Conservation (phyloP, 345 rosid genomes). For the Acer campestre region DNA sequence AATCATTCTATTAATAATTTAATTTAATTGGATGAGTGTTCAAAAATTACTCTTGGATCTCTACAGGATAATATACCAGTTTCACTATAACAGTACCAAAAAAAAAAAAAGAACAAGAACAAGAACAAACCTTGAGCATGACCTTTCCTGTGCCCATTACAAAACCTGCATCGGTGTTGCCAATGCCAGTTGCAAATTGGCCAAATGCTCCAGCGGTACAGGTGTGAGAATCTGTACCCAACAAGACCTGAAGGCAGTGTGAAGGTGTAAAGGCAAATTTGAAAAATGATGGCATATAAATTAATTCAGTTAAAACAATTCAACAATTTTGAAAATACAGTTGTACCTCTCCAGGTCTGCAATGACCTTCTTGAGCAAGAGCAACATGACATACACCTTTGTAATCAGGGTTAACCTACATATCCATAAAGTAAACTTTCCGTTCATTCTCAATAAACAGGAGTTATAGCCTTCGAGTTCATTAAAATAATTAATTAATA, state of each 20-base stretch:
- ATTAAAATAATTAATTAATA: neutral
- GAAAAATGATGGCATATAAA: neutral
- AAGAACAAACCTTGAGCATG: constrained; percentile 75
- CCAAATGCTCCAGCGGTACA: constrained; percentile 99
- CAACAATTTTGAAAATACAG: neutral
- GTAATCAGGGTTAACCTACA: constrained; percentile 93
- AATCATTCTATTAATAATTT: neutral
- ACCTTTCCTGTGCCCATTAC: constrained; percentile 90
- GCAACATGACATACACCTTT: constrained; percentile 99
- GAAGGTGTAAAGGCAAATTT: constrained; percentile 9
- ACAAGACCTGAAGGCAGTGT: constrained; percentile 56
- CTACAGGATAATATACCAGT: neutral
- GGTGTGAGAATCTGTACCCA: constrained; percentile 97
- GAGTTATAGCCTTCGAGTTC: neutral
- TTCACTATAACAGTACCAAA: neutral
- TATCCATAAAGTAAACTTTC: constrained; percentile 15
- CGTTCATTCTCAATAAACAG: constrained; percentile 8
- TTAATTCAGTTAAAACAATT: neutral
- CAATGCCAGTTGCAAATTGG: constrained; percentile 98
- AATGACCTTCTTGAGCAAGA: constrained; percentile 99
- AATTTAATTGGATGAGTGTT: neutral
- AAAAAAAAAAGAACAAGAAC: neutral
- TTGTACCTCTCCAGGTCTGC: constrained; percentile 98
- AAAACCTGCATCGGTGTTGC: constrained; percentile 98
- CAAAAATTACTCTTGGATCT: neutral